Base-by-base conservation (phyloP, 2,329 filamentous ascomycete species). In the Amphichorda felina region DNA sequence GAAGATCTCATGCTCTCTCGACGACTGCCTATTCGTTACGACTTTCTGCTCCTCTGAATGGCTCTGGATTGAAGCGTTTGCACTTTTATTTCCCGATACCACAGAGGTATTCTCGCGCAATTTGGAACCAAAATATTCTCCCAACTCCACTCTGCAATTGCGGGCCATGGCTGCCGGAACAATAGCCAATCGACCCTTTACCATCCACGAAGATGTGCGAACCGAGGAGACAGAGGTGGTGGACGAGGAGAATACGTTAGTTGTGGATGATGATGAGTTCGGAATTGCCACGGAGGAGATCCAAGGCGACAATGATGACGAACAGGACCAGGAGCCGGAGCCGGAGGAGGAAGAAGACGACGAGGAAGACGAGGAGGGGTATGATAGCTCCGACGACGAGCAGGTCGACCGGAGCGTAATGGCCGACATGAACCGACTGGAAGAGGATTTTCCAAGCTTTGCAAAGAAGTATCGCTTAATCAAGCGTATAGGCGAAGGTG, bases 401-500 rank as follows among this genome's bases (percentile, higher is more conserved):
- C 57, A 64, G 11, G 67, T 85, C 26, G 82, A 88, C 45, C 64
- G 72, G 15, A 64, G 63, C 5, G 83, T 94, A 11, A 72, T 77
- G 41, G 77, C 87, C 36, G 91, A 98, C 55, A 98, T 98, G 75
- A 74, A 77, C 35, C 84, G 79, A 45, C 75, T 98, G 38, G 79
- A 89, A 47, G 68, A 76, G 36, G 81, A 78, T 24, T 95, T 96
- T 54, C 79, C 79, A 26, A 84, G 82, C 35, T 93, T 96, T 55
- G 81, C 74, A 44, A 72, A 84, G 48, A 77, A 80, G 39, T 98
- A 89, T 59, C 79, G 88, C 36, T 63, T 98, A 37, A 91, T 98
- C 54, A 95, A 95, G 60, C 81, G 89, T 42, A 98, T 98, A 51
- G 91, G 91, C 51, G 91, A 98, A 72, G 91, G 87, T 88, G 21